Conservation (phyloP, 257 asterid genomes). For the Gentiana dahurica region DNA sequence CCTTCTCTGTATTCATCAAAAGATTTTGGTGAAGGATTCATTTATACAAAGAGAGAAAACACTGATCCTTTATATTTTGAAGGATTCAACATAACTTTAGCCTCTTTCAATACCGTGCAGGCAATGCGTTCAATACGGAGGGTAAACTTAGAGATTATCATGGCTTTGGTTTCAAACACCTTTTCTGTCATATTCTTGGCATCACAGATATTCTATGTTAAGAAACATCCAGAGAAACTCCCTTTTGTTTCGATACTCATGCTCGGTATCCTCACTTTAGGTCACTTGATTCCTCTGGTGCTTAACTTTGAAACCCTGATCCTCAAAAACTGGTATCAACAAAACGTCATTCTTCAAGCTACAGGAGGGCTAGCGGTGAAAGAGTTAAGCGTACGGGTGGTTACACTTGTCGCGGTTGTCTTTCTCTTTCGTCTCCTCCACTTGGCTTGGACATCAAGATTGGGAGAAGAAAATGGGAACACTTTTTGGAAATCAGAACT, state of each 20-base stretch:
- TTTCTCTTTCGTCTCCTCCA: conserved; percentile 44
- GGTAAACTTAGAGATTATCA: conserved; percentile 56
- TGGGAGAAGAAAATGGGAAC: conserved; percentile 3
- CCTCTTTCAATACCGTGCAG: conserved; percentile 7
- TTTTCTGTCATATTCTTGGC: conserved; percentile 35
- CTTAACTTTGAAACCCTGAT: conserved; percentile 48
- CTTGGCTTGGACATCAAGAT: conserved; percentile 41
- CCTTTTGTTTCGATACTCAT: conserved; percentile 37
- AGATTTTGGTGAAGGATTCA: conserved; percentile 23
- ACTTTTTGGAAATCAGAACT: conserved; percentile 25
- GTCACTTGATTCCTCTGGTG: conserved; percentile 53
- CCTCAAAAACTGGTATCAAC: conserved; percentile 13
- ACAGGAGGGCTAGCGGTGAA: conserved; percentile 49
- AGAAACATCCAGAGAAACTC: conserved; percentile 30
- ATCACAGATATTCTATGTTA: conserved; percentile 44
- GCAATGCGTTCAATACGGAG: conserved; percentile 40
- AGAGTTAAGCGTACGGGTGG: conserved; percentile 45
- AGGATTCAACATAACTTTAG: conserved; percentile 21
- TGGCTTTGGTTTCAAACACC: conserved; percentile 51
- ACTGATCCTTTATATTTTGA: conserved; percentile 37
- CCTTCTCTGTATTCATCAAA: conserved; percentile 21
- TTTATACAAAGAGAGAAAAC: conserved; percentile 35
- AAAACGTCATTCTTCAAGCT: conserved; percentile 3
- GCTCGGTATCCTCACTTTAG: conserved; percentile 44
- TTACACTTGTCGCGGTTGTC: conserved; percentile 46